Evolutionary conservation across 2,329 filamentous ascomycete genomes (phyloP).

Genomic region (Chaetomium sp.): DNA sequence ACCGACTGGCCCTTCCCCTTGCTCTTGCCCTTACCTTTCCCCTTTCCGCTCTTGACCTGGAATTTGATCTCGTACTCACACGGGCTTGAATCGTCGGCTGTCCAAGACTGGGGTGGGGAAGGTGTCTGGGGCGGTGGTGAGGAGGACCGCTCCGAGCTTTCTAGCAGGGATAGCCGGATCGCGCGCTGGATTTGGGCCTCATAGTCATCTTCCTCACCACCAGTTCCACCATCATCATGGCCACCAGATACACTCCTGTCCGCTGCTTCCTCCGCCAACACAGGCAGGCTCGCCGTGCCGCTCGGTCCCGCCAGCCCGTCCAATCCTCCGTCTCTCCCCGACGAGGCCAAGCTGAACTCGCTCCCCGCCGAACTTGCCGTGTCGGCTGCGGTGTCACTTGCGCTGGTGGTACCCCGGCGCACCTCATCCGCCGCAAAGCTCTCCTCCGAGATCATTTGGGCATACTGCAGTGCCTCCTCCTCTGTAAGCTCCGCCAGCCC

Average conservation of each 20-base stretch:
- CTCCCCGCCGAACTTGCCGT: not conserved
- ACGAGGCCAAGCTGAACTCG: conserved; percentile 15
- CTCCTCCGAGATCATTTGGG: conserved; percentile 60
- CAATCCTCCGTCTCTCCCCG: conserved; percentile 24
- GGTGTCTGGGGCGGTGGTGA: conserved; percentile 17
- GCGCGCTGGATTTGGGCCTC: conserved; percentile 58
- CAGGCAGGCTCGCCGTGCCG: conserved; percentile 8
- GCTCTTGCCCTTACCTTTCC: conserved; percentile 36
- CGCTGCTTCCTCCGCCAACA: conserved; percentile 29
- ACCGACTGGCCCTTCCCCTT: conserved; percentile 30
- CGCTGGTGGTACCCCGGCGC: conserved; percentile 39
- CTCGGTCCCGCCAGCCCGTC: conserved; percentile 27
- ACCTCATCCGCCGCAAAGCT: conserved; percentile 51
- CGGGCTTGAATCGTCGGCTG: not conserved
- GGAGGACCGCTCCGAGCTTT: conserved; percentile 31
- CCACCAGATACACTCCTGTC: conserved; percentile 34
- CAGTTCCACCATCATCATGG: conserved; percentile 30
- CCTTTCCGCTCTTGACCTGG: conserved; percentile 44
- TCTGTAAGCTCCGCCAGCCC: conserved; percentile 63
- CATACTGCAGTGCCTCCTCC: conserved; percentile 58
- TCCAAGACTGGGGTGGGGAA: conserved; percentile 29
- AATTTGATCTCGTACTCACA: conserved; percentile 40
- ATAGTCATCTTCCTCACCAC: conserved; percentile 47
- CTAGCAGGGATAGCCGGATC: conserved; percentile 54
- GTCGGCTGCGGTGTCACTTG: conserved; percentile 39